Evolutionary conservation across 768 basidiomycete species (phyloP).

Genomic region (Psilocybe sp.): DNA sequence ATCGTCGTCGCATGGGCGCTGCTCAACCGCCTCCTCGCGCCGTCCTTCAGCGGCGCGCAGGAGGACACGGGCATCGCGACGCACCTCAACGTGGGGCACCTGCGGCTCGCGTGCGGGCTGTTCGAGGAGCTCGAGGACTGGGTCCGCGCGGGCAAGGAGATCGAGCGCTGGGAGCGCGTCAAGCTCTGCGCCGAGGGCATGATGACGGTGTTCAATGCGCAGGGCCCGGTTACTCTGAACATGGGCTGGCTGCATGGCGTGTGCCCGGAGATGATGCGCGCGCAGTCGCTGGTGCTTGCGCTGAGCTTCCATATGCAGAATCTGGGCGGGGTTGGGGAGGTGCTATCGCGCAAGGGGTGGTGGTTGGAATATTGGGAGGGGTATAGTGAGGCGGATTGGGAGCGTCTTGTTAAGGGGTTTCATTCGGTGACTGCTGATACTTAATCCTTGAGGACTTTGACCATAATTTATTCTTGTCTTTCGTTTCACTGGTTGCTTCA

Average conservation of each 20-base stretch:
- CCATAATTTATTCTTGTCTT: no score
- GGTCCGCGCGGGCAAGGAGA: slow-evolving; percentile 18
- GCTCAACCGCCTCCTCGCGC: slow-evolving; percentile 22
- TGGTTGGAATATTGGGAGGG: slow-evolving; percentile 25
- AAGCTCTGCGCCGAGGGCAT: slow-evolving; percentile 28
- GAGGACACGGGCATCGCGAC: slow-evolving; percentile 7
- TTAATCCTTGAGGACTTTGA: not conserved
- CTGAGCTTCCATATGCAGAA: slow-evolving; percentile 14
- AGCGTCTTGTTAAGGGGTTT: slow-evolving; percentile 13
- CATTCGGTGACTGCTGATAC: not conserved
- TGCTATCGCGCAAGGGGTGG: slow-evolving; percentile 17
- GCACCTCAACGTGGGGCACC: slow-evolving; percentile 14
- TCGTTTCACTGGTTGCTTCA: no score
- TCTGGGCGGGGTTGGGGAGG: slow-evolving; percentile 18
- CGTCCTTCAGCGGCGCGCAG: slow-evolving; percentile 7
- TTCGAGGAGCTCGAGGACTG: slow-evolving; percentile 25
- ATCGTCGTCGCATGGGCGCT: slow-evolving; percentile 27
- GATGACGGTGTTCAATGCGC: slow-evolving; percentile 21
- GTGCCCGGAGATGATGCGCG: slow-evolving; percentile 20
- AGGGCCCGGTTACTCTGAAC: slow-evolving; percentile 12
- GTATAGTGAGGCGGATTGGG: slow-evolving; percentile 21
- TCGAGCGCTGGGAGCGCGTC: slow-evolving; percentile 24
- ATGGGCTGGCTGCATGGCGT: slow-evolving; percentile 12
- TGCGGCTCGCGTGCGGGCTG: slow-evolving; percentile 20
- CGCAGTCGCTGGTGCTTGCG: slow-evolving; percentile 11